A percentile compares a stretch with the other conserved stretches of the same genome.
These are phyloP conservation scores for Coniochaeta ligniaria DNA, from an alignment of 2,329 filamentous ascomycete species.

Conservation along the genomic window DNA sequence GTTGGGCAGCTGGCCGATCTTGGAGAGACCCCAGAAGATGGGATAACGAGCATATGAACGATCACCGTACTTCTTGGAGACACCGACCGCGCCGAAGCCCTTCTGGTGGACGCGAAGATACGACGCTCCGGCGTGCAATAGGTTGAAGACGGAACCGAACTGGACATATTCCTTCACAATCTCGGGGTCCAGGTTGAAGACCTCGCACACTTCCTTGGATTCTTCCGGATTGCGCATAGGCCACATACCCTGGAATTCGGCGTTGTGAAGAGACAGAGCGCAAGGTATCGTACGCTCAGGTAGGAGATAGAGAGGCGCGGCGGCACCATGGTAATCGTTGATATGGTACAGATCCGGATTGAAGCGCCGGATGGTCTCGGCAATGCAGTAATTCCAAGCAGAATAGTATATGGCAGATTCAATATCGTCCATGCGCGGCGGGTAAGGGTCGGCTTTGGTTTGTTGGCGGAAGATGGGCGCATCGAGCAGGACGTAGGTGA, in stretches of 20 bases:
- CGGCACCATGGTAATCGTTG: slow-evolving; percentile 28
- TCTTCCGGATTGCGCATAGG: slow-evolving; percentile 57
- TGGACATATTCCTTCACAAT: slow-evolving; percentile 55
- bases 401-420: slow-evolving; percentile 63
- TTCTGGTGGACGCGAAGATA: slow-evolving; percentile 61
- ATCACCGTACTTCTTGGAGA: slow-evolving; percentile 62
- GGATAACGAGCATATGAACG: slow-evolving; percentile 60
- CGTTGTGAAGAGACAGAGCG: slow-evolving; percentile 60
- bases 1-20: slow-evolving; percentile 56
- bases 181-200: slow-evolving; percentile 54
- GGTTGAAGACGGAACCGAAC: slow-evolving; percentile 63
- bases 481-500: slow-evolving; percentile 62
- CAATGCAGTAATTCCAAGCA: slow-evolving; percentile 65
- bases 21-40: slow-evolving; percentile 61
- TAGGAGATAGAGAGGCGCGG: slow-evolving; percentile 56
- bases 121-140: slow-evolving; percentile 59
- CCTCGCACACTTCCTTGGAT: slow-evolving; percentile 54
- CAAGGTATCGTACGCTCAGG: slow-evolving; percentile 51
- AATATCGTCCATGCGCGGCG: slow-evolving; percentile 62
- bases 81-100: slow-evolving; percentile 61
- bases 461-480: slow-evolving; percentile 58
- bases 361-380: slow-evolving; percentile 55
- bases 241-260: slow-evolving; percentile 64
- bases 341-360: slow-evolving; percentile 30
- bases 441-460: slow-evolving; percentile 55